Evolutionary conservation across 78 protist genomes (phyloP), one percentile per base, ranked within the genome.

Genomic region (slime mould (Dictyostelium discoideum)): DNA sequence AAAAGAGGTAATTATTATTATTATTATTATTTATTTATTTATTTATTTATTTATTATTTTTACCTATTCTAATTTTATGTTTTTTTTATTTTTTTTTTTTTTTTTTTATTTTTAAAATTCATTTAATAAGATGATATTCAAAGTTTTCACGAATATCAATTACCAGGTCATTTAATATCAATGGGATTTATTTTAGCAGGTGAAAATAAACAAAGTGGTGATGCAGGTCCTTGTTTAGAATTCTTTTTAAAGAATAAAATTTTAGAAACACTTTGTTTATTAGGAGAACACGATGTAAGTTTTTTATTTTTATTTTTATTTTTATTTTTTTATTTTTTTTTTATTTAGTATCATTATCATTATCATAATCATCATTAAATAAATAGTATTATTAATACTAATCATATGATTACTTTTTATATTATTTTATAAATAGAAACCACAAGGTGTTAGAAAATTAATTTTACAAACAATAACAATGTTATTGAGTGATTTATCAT

Each of bases 231-330:
- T 14, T 90, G 94, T 82, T 50, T 90, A 65, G 94, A 90, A 29
- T 90, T 82, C 87, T 90, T 90, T 90, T 82, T 90, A 90, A 90
- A 90, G 42, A 90, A 90, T 69, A 80, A 72, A 72, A 90, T 90
- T 69, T 82, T 90, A 3, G 94, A 90, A 50, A 90, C 94, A 2
- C 39, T 90, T 26, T 90, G 94, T 82, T 50, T 82, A 29, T 26
- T 90, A n/a, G 94, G 94, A 14, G 94, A 82, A 37, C 32, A 82
- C 29, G 94, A 90, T 90, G 93, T 87, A 87, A 11, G 93, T 63
- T 26, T 46, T 46, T 11, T 50, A n/a, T 11, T 50, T 50, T 50
- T 9, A 2, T 50, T 50, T 50, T 7, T 11, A 0, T 50, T 50
- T 50, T 11, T n/a, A n/a, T n/a, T 50, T 11, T 50, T 50, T 50